A percentile compares a stretch with the other conserved stretches of the same genome.
phyloP scores from a whole-genome alignment of 1,284 basidiomycete species.

The Trametes polyzona region DNA sequence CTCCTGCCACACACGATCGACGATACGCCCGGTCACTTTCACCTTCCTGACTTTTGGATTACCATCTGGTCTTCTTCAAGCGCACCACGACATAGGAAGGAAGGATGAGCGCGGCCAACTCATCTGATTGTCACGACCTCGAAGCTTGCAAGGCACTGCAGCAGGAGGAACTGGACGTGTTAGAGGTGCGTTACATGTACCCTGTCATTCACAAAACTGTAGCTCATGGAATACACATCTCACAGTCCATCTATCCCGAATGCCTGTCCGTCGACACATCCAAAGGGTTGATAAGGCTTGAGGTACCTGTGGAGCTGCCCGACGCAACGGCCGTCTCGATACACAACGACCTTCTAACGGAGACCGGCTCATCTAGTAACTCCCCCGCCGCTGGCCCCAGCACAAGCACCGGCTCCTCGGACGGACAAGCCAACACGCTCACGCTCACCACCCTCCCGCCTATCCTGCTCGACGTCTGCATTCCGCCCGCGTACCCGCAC shows the following conservation, averaged over 20 bases:
- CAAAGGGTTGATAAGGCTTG: conserved; percentile 50
- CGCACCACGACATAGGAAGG: too few species aligned
- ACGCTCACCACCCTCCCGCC: conserved; percentile 60
- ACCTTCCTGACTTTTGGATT: too few species aligned
- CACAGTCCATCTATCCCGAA: conserved; percentile 75
- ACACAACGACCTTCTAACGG: conserved; percentile 24
- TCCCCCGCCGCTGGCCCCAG: neutral
- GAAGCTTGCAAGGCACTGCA: conserved; percentile 36
- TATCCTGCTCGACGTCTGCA: conserved; percentile 55
- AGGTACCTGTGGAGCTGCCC: conserved; percentile 66
- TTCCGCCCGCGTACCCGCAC: conserved; percentile 63
- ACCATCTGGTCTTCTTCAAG: too few species aligned
- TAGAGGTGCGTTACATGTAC: conserved; percentile 48
- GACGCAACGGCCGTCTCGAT: conserved; percentile 43
- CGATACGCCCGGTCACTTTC: too few species aligned
- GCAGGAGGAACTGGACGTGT: conserved; percentile 52
- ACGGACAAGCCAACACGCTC: conserved; percentile 7
- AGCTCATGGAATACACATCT: neutral
- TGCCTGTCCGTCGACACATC: conserved; percentile 51
- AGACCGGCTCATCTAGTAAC: conserved; percentile 28
- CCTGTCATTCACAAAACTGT: neutral
- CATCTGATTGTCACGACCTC: conserved; percentile 1
- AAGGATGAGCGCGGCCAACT: conserved; percentile 2
- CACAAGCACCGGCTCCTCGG: neutral
- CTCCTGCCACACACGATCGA: neutral